Evolutionary conservation across 495 filamentous ascomycete species (phyloP), one percentile per base, ranked within the genome.

Genomic region (Trichocladium uniseriatum): DNA sequence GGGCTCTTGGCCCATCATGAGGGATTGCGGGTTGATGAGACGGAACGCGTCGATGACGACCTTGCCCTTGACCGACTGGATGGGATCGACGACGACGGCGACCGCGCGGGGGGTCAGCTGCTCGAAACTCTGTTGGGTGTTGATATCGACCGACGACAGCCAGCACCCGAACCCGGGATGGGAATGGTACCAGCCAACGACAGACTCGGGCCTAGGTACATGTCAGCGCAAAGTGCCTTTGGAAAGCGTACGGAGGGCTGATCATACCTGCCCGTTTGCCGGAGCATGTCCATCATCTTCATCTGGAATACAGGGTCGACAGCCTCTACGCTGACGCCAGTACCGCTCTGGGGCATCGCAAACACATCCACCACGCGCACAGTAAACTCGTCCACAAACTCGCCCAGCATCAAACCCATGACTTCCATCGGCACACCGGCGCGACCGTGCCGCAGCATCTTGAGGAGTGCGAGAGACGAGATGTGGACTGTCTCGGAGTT

Each of bases 251-350:
- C 5, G 4, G 15, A 7, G 6, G 31, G 16, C 2, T 21, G 10
- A 6, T 46, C 83, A 52, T 77, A 95, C 89, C 89, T 79, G 68
- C 91, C 92, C 14, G 92, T 98, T 73, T 98, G 92, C 59, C 84
- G 78, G 55, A 98, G 75, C 89, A 97, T 96, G 66, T 98, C 92
- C 94, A 98, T 97, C 92, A 98, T 98, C 75, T 95, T 97, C 55
- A 85, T 94, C 73, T 98, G 92, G 66, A 98, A 98, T 13, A 97
- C 94, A 20, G 89, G 86, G 66, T 98, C 92, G 53, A 98, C 94
- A 40, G 92, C 92, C 65, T 98, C 92, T 55, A 98, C 92, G 70
- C 89, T 94, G 58, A 98, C 92, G 59, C 92, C 92, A 9, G 92
- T 98, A 66, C 92, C 92, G 54, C 89, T 95, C 66, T 98, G 92